phyloP scores from a whole-genome alignment of 108 stramenopile genomes.

The Cyclostephanos invisitatus region DNA sequence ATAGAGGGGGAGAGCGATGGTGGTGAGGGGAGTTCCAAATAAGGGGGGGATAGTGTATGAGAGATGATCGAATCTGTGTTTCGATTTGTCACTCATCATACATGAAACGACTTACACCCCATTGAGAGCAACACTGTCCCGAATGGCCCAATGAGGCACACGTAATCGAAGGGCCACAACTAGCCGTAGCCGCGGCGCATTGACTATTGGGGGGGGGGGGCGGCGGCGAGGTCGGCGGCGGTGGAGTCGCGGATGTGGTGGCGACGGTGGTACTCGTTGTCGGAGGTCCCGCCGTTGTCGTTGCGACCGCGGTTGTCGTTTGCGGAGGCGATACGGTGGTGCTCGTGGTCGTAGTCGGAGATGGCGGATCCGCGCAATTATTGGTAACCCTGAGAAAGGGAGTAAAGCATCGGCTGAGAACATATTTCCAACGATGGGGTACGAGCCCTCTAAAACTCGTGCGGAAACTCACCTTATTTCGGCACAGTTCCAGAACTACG shows the following conservation, averaged over 20 bases:
- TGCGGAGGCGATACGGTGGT: neutral
- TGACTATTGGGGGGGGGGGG: slow-evolving; percentile 12
- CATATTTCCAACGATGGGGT: neutral
- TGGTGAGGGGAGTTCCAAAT: no score
- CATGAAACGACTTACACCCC: slow-evolving; percentile 9
- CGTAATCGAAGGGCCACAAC: neutral
- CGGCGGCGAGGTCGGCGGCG: slow-evolving; percentile 24
- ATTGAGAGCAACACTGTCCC: slow-evolving; percentile 9
- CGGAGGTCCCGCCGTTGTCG: neutral
- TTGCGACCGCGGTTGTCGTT: neutral
- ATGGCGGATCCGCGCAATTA: neutral
- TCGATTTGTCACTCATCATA: neutral
- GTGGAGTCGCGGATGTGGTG: neutral
- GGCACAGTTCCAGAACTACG: slow-evolving; percentile 37
- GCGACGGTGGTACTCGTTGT: neutral
- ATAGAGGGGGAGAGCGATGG: no score
- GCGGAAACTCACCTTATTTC: slow-evolving; percentile 13
- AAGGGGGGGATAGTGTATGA: neutral
- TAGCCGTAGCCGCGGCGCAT: no score
- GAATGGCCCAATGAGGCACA: neutral
- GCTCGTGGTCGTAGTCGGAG: neutral
- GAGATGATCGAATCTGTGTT: neutral
- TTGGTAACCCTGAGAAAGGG: neutral
- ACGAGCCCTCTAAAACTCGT: no score
- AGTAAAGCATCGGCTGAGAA: neutral